These are phyloP conservation scores for Pichia scutulata DNA, from an alignment of 805 yeast species.

Conservation along the genomic window DNA sequence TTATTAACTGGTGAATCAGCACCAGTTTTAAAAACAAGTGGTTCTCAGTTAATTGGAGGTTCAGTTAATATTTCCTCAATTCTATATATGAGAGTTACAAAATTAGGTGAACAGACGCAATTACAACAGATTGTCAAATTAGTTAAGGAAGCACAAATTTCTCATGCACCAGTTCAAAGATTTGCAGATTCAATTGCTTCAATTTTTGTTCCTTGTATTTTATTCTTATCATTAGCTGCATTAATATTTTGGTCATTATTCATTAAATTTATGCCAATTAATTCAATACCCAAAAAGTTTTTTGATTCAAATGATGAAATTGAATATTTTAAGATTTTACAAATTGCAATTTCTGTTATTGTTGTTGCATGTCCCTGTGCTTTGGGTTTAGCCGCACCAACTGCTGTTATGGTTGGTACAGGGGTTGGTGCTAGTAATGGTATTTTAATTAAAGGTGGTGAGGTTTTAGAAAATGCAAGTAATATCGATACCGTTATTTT, in stretches of 20 bases:
- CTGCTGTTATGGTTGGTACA: constrained; percentile 98
- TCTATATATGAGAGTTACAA: constrained; percentile 57
- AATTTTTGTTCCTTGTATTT: constrained; percentile 71
- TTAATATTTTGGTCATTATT: constrained; percentile 53
- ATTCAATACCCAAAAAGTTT: constrained; percentile 23
- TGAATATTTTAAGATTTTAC: constrained; percentile 33
- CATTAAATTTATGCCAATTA: constrained; percentile 18
- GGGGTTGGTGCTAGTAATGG: constrained; percentile 93
- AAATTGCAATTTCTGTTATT: constrained; percentile 81
- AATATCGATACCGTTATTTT: constrained; percentile 62
- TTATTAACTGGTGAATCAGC: constrained; percentile 85
- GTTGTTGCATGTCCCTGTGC: constrained; percentile 99
- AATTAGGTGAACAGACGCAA: constrained; percentile 78
- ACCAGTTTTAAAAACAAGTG: constrained; percentile 57
- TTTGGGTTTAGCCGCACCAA: constrained; percentile 93
- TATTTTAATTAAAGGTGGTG: constrained; percentile 89
- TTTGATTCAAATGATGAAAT: constrained; percentile 16
- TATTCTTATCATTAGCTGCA: constrained; percentile 55
- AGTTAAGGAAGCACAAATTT: constrained; percentile 83
- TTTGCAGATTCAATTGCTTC: constrained; percentile 83
- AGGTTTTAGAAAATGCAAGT: constrained; percentile 67
- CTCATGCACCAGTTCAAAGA: constrained; percentile 85
- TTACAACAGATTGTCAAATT: constrained; percentile 78
- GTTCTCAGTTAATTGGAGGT: constrained; percentile 77
- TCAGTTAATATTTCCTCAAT: constrained; percentile 77